Conservation (phyloP, 441 rosid species). For the Erodium moschatum region DNA sequence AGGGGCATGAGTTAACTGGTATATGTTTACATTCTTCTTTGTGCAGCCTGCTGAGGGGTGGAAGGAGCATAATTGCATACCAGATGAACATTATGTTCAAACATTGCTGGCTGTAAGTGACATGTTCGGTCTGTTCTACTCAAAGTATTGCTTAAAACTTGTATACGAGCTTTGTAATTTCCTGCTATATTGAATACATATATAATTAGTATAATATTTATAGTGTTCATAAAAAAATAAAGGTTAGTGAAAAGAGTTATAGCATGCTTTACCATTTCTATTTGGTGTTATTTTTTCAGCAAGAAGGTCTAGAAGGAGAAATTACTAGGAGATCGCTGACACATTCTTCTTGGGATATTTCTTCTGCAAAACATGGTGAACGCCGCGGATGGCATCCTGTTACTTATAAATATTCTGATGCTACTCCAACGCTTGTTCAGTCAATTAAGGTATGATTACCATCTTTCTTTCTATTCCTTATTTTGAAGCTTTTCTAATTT, state of each 20-base stretch:
- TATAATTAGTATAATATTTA: not conserved
- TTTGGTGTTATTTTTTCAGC: constrained; percentile 31
- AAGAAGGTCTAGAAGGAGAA: constrained; percentile 74
- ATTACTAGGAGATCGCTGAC: constrained; percentile 76
- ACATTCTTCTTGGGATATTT: constrained; percentile 85
- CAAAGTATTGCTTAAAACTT: not conserved
- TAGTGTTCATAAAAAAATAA: too few relatives aligned
- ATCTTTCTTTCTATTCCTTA: constrained; percentile 4
- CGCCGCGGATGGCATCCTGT: constrained; percentile 99
- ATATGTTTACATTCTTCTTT: not conserved
- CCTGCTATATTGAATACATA: not conserved
- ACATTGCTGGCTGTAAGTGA: constrained; percentile 9
- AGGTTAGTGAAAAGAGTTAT: not conserved
- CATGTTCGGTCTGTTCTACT: not conserved
- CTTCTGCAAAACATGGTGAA: constrained; percentile 65
- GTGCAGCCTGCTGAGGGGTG: constrained; percentile 9
- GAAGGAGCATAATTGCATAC: constrained; percentile 12
- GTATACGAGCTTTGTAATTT: not conserved
- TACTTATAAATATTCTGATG: constrained; percentile 80
- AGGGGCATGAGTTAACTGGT: not conserved
- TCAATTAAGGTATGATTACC: constrained; percentile 64
- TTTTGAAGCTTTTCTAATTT: not conserved
- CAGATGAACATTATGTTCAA: constrained; percentile 11
- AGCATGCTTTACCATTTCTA: not conserved
- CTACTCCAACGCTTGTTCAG: constrained; percentile 57